Base-by-base conservation (phyloP, 163 green algal species). In the Prototheca wickerhamii region DNA sequence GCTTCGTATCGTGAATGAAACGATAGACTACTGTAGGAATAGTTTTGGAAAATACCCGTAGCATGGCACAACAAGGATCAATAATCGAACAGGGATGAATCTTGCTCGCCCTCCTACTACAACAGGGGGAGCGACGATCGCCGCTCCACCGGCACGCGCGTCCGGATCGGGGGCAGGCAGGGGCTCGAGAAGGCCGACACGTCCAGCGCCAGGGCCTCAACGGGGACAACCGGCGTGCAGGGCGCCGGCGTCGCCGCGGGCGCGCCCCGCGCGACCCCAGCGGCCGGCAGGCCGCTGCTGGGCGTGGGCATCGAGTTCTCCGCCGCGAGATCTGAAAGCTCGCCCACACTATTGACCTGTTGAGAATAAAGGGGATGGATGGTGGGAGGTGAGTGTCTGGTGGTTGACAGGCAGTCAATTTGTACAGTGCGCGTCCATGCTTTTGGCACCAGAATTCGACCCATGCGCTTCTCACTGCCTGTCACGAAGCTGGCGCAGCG, bases 91-190 rank as follows among this genome's bases (percentile, higher is more conserved):
- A n/a, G n/a, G n/a, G n/a, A n/a, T n/a, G n/a, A n/a, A n/a, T n/a
- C n/a, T n/a, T n/a, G n/a, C n/a, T n/a, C n/a, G n/a, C n/a, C n/a
- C n/a, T n/a, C n/a, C n/a, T n/a, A n/a, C n/a, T n/a, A 59, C 17
- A 17, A 23, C n/a, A 57, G 4, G 31, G n/a, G 31, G 2, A 17
- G 49, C 23, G 56, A 51, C 4, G 15, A 21, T 49, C n/a, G 46
- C 7, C 43, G 31, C 42, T 65, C 40, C n/a, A n/a, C n/a, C 23
- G 8, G 26, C 49, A 67, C 35, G 12, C 63, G 63, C 0, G 63
- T 69, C 37, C 63, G 54, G 32, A 69, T 69, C 54, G 37, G 63
- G 1, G 63, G 63, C 42, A 69, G 63, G 30, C 18, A 25, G 2
- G 31, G 54, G 20, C 10, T 8, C 23, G 18, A 29, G 46, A 12